Percentiles rank a stretch among this genome's conserved stretches.
These are phyloP conservation scores for Tulasnella sp. DNA, from an alignment of 768 basidiomycete species.

Conservation along the genomic window DNA sequence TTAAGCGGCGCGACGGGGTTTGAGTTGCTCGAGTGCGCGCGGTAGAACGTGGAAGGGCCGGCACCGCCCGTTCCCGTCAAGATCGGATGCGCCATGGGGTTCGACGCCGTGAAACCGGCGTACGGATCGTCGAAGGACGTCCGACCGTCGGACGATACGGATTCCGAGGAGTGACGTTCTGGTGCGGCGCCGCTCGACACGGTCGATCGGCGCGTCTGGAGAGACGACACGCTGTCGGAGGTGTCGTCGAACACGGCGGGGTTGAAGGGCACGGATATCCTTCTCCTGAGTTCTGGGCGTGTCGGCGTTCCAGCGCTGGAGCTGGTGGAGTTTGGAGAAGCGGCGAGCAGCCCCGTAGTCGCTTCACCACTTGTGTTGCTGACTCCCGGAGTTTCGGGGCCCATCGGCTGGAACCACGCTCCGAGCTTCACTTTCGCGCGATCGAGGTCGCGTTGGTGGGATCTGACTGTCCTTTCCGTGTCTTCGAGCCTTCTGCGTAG, in stretches of 20 bases:
- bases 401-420: slow-evolving; percentile 44
- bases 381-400: background rate
- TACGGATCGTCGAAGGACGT: slow-evolving; percentile 4
- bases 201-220: background rate
- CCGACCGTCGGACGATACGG: background rate
- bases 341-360: background rate
- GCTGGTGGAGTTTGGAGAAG: background rate
- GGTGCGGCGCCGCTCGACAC: background rate
- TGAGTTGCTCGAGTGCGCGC: background rate
- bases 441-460: slow-evolving; percentile 45
- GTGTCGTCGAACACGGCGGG: slow-evolving; percentile 5
- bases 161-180: background rate
- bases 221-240: background rate
- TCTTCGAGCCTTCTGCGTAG: slow-evolving; percentile 47
- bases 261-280: slow-evolving; percentile 14
- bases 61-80: background rate
- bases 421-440: slow-evolving; percentile 47
- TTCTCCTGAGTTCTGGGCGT: slow-evolving; percentile 2
- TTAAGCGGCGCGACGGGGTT: slow-evolving; percentile 46
- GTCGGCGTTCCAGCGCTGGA: background rate
- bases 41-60: background rate
- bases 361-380: background rate
- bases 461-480: slow-evolving; percentile 44
- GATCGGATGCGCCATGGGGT: background rate
- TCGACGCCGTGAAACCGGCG: background rate